phyloP scores from a whole-genome alignment of 495 filamentous ascomycete genomes.

The Penicillium atrosanguineum region DNA sequence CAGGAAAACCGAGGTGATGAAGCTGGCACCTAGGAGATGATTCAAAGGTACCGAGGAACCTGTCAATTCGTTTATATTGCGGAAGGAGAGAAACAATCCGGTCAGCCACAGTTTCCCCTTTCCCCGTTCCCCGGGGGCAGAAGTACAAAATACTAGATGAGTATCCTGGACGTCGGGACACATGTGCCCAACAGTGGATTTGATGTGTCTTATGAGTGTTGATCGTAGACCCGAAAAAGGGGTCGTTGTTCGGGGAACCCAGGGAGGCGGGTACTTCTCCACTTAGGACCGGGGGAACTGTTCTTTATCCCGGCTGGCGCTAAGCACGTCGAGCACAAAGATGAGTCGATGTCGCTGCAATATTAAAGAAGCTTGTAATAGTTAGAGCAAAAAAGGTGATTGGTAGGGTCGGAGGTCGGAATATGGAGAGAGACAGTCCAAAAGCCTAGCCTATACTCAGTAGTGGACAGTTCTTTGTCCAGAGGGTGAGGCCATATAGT shows the following conservation, averaged over 20 bases:
- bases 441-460: not conserved
- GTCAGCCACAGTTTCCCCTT: not conserved
- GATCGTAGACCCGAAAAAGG: constrained; percentile 5
- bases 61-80: constrained; percentile 7
- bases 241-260: constrained; percentile 10
- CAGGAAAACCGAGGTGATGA: not conserved
- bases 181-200: not conserved
- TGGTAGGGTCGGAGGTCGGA: not conserved
- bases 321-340: not conserved
- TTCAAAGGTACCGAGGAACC: constrained; percentile 13
- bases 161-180: constrained; percentile 4
- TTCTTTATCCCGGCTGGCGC: not conserved
- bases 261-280: constrained; percentile 7
- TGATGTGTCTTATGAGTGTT: constrained; percentile 3
- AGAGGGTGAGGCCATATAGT: not conserved
- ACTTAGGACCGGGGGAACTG: constrained; percentile 17
- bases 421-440: not conserved
- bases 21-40: not conserved
- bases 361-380: not conserved
- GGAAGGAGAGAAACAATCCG: not conserved
- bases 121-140: constrained; percentile 18
- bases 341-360: not conserved
- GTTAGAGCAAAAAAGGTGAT: not conserved
- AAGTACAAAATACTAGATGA: constrained; percentile 5
- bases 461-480: not conserved